Conservation (phyloP, 768 basidiomycete species). For the Rhodocollybia butyracea region DNA sequence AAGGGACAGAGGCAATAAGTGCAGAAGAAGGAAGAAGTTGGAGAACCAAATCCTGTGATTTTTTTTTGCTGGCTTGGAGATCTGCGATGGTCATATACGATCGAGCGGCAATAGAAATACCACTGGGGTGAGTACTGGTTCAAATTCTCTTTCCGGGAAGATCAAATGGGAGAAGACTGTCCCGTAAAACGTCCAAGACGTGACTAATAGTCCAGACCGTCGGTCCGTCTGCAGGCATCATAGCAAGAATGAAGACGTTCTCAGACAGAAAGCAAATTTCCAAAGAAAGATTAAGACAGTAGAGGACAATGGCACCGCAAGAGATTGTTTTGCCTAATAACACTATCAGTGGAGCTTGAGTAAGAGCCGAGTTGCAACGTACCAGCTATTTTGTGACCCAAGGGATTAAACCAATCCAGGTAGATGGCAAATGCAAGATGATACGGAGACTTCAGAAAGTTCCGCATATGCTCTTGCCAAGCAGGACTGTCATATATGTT, state of each 20-base stretch:
- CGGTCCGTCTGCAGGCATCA: conserved; percentile 25
- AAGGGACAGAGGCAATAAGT: conserved; percentile 13
- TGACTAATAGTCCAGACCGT: conserved; percentile 5
- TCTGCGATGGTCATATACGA: conserved; percentile 17
- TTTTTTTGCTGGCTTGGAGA: conserved; percentile 14
- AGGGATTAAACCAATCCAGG: conserved; percentile 36
- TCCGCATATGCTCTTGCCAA: conserved; percentile 14
- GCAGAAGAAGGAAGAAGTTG: conserved; percentile 15
- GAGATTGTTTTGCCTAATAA: conserved; percentile 13
- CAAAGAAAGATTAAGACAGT: conserved; percentile 25
- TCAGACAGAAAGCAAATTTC: conserved; percentile 19
- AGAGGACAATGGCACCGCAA: conserved; percentile 14
- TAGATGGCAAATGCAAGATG: conserved; percentile 25
- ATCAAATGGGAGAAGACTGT: conserved; percentile 8
- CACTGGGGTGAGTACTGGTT: conserved; percentile 14
- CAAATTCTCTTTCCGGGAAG: conserved; percentile 6
- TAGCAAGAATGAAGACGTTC: conserved; percentile 22
- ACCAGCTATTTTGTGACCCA: conserved; percentile 19
- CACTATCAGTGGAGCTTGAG: not conserved
- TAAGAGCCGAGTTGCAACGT: conserved; percentile 10
- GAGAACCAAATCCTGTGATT: conserved; percentile 13
- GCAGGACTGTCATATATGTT: conserved; percentile 25
- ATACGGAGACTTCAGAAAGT: conserved; percentile 13
- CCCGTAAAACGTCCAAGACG: conserved; percentile 11
- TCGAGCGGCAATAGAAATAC: conserved; percentile 10